These are phyloP conservation scores for Candida glaebosa DNA, from an alignment of 805 yeast genomes.

Conservation along the genomic window DNA sequence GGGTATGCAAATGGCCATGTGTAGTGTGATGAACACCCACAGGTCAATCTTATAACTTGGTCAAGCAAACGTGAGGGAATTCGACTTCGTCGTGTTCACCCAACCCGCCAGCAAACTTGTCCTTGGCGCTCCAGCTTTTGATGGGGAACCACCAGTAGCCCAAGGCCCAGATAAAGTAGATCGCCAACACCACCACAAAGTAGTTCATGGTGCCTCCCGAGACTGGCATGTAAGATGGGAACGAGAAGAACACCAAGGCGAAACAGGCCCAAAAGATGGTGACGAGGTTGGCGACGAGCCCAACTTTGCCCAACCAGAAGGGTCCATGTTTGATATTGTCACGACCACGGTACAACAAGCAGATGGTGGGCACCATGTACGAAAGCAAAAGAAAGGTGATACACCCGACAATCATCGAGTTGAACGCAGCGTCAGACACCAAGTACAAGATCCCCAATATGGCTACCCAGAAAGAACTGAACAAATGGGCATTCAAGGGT, in stretches of 20 bases:
- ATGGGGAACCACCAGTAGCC: constrained; percentile 44
- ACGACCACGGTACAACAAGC: constrained; percentile 35
- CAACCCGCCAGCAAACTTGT: constrained; percentile 40
- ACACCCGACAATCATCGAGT: constrained; percentile 32
- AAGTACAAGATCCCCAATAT: constrained; percentile 34
- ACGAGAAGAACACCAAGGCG: constrained; percentile 37
- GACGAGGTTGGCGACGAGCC: constrained; percentile 29
- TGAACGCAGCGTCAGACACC: constrained; percentile 38
- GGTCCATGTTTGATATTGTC: constrained; percentile 38
- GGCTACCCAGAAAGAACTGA: constrained; percentile 30
- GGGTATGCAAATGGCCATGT: background rate
- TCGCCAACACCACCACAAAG: constrained; percentile 50
- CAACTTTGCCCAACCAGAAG: constrained; percentile 40
- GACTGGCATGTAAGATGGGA: constrained; percentile 55
- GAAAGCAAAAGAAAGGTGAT: constrained; percentile 36
- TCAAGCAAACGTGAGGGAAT: constrained; percentile 41
- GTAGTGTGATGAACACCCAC: too few relatives aligned
- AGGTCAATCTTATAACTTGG: constrained; percentile 22
- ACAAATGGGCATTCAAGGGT: constrained; percentile 39
- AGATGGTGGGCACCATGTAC: constrained; percentile 33
- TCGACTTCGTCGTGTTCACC: constrained; percentile 38
- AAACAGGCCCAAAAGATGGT: constrained; percentile 33
- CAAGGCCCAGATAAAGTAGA: constrained; percentile 30
- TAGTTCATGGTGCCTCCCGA: constrained; percentile 64
- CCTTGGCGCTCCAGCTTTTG: constrained; percentile 34